Evolutionary conservation across 2,329 filamentous ascomycete genomes (phyloP), one percentile per base, ranked within the genome.

Genomic region (Bisporella sp.): DNA sequence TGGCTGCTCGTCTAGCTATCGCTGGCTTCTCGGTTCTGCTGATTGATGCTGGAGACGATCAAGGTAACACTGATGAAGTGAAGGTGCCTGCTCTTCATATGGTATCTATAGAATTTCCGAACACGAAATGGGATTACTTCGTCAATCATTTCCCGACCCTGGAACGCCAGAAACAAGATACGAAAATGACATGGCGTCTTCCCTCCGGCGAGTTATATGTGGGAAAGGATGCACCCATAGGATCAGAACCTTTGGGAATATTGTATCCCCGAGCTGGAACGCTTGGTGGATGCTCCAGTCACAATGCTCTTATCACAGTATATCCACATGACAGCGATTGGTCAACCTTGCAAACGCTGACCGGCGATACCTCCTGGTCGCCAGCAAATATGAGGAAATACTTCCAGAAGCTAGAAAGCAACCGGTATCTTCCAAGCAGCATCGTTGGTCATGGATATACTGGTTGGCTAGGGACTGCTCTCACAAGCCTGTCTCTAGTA

Each of bases 41-140:
- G 4, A 70, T 80, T 29, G 76, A 79, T 57, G 75, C 76, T 35
- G 76, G 76, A 45, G 71, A 75, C 54, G 75, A 79, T 54, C 69
- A 77, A 54, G 71, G 69, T 31, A 42, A 41, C 3, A 55, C 61
- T 39, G 59, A 68, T 49, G 68, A 72, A 50, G 68, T 74, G 55
- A 67, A 69, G n/a, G 69, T 79, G 3, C 77, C 77, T n/a, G 72
- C 71, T 3, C 69, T 74, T 55, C 69, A 71, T 47, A 66, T 68
- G 11, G 64, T 69, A 37, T 70, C 70, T 5, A 74, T 71, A n/a
- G 70, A 78, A 57, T 71, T 78, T 54, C 61, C 66, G 31, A 67
- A 67, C 7, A 68, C 74, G 62, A 61, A 66, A 49, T 80, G 77
- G 76, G 74, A 78, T 62, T 78, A 74, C 37, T 61, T 54, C 39